phyloP scores from a whole-genome alignment of 345 rosid species.

The Eucalyptus urophylla region DNA sequence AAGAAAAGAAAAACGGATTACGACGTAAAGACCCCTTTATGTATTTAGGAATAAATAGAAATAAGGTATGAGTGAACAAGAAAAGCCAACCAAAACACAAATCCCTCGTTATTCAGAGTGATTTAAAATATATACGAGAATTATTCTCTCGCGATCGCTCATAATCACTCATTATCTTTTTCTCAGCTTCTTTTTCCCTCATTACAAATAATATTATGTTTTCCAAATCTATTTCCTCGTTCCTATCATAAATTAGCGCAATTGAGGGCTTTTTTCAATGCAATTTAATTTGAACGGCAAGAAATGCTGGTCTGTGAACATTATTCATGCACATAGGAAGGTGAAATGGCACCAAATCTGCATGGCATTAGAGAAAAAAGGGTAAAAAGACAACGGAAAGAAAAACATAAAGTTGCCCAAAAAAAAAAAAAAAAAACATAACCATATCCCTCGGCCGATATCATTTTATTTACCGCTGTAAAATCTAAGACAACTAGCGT shows the following conservation, averaged over 20 bases:
- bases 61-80: not conserved
- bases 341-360: not conserved
- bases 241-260: not conserved
- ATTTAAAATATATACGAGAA: not conserved
- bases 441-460: not conserved
- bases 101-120: accelerated
- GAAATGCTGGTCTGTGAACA: not conserved
- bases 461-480: not conserved
- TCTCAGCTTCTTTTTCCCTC: not conserved
- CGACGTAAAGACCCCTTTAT: accelerated
- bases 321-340: not conserved
- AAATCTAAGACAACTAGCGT: not conserved
- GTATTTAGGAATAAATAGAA: not conserved
- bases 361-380: not conserved
- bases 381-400: not conserved
- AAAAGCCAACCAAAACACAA: not conserved
- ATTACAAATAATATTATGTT: not conserved
- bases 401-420: not conserved
- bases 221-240: not conserved
- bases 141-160: accelerated
- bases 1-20: accelerated
- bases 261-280: not conserved
- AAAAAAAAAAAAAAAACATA: not conserved
- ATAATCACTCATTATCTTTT: not conserved
- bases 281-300: not conserved